These are phyloP conservation scores for Verticillium longisporum DNA, from an alignment of 2,329 filamentous ascomycete genomes.

Conservation along the genomic window DNA sequence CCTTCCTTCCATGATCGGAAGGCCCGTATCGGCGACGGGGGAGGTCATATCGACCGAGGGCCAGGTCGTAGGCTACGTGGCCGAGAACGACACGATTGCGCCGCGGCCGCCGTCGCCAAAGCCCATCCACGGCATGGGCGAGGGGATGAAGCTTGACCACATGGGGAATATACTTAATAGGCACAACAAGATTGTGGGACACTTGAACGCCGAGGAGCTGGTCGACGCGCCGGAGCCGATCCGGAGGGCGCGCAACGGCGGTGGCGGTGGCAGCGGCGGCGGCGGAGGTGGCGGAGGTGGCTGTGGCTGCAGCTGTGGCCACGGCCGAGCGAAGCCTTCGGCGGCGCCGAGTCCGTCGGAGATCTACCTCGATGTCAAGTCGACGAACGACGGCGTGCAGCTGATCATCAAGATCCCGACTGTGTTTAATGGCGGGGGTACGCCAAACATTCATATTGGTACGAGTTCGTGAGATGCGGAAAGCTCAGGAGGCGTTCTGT, in stretches of 20 bases:
- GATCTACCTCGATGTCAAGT: constrained; percentile 50
- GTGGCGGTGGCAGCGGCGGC: not conserved
- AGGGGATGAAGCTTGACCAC: constrained; percentile 34
- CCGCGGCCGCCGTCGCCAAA: constrained; percentile 14
- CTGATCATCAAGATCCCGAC: constrained; percentile 51
- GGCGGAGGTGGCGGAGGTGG: not conserved
- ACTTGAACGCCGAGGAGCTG: constrained; percentile 28
- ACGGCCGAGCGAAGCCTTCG: constrained; percentile 21
- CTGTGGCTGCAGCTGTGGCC: constrained; percentile 17
- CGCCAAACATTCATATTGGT: constrained; percentile 24
- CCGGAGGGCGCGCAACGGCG: not conserved
- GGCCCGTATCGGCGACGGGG: constrained; percentile 35
- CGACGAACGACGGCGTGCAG: constrained; percentile 50
- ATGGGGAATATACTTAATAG: constrained; percentile 38
- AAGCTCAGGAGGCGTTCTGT: not conserved
- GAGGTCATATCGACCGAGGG: constrained; percentile 37
- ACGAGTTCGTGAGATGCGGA: constrained; percentile 2
- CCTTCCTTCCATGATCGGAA: constrained; percentile 47
- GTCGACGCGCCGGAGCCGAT: constrained; percentile 8
- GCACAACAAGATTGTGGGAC: constrained; percentile 37
- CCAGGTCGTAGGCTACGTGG: constrained; percentile 36
- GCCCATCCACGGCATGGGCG: constrained; percentile 26
- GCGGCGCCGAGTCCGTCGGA: constrained; percentile 39
- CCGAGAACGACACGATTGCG: constrained; percentile 28
- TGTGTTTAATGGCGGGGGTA: constrained; percentile 35